A percentile compares a stretch with the other conserved stretches of the same genome.
Evolutionary conservation across 495 filamentous ascomycete species (phyloP).

Genomic region (Massariosphaeria phaeospora): DNA sequence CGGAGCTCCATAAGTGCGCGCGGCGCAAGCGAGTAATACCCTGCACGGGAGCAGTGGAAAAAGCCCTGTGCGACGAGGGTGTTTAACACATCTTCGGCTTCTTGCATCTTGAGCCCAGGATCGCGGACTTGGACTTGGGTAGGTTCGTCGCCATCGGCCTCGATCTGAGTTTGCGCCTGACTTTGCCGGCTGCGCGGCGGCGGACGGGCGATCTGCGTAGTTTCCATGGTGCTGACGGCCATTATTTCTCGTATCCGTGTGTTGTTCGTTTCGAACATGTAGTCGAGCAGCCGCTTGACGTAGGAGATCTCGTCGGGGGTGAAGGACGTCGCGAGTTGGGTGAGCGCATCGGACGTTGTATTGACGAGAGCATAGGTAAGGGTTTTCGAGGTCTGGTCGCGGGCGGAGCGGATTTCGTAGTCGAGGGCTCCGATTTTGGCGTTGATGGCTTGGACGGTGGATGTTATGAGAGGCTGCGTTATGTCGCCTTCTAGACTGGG

Average conservation of each 20-base stretch:
- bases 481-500: constrained; percentile 53
- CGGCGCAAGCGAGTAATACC: constrained; percentile 69
- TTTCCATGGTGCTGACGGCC: constrained; percentile 71
- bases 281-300: constrained; percentile 80
- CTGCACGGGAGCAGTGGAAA: constrained; percentile 63
- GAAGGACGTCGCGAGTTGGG: constrained; percentile 79
- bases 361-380: constrained; percentile 78
- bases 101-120: constrained; percentile 63
- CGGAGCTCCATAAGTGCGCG: constrained; percentile 80
- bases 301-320: constrained; percentile 83
- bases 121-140: constrained; percentile 37
- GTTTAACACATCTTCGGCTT: constrained; percentile 68
- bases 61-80: constrained; percentile 74
- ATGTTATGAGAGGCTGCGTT: constrained; percentile 60
- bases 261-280: constrained; percentile 87
- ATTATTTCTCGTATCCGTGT: constrained; percentile 69
- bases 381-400: constrained; percentile 41
- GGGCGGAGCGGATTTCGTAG: constrained; percentile 51
- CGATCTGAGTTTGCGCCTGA: constrained; percentile 5
- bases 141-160: constrained; percentile 39
- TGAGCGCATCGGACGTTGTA: constrained; percentile 72
- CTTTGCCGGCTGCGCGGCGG: constrained; percentile 34
- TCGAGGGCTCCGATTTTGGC: constrained; percentile 71
- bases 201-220: constrained; percentile 51
- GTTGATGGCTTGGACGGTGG: constrained; percentile 66